phyloP scores from a whole-genome alignment of 805 yeast genomes.

The Candida golubevii region DNA sequence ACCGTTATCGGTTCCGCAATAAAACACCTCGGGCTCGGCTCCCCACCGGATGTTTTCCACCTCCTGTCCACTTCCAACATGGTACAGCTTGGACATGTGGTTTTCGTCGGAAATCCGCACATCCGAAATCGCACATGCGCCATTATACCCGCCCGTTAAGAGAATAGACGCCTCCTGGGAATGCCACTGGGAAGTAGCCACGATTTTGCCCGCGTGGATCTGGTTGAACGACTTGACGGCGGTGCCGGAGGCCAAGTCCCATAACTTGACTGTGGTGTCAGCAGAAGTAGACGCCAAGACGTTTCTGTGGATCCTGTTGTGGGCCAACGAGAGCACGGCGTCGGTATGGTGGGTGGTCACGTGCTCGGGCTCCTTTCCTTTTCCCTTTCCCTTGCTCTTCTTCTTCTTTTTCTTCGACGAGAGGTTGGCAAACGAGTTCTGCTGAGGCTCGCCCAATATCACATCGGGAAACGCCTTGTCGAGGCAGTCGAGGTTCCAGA shows the following conservation, averaged over 20 bases:
- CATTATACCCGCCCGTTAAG: slow-evolving; percentile 91
- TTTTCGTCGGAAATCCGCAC: slow-evolving; percentile 67
- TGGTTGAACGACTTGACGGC: slow-evolving; percentile 74
- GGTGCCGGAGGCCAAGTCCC: slow-evolving; percentile 77
- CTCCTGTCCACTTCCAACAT: slow-evolving; percentile 67
- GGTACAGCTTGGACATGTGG: slow-evolving; percentile 60
- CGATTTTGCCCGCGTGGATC: slow-evolving; percentile 75
- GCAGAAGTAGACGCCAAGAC: slow-evolving; percentile 94
- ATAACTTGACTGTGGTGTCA: slow-evolving; percentile 87
- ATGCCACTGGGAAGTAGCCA: slow-evolving; percentile 88
- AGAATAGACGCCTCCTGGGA: slow-evolving; percentile 58
- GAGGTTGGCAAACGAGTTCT: slow-evolving; percentile 36
- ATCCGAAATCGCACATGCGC: slow-evolving; percentile 76
- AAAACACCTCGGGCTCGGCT: slow-evolving; percentile 48
- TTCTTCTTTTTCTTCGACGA: slow-evolving; percentile 33
- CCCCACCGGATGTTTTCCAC: slow-evolving; percentile 80
- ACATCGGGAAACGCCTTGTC: slow-evolving; percentile 95
- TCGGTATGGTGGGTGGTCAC: slow-evolving; percentile 81
- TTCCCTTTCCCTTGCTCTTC: not conserved
- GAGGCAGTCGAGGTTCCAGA: slow-evolving; percentile 90
- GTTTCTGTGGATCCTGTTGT: slow-evolving; percentile 75
- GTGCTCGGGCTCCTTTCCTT: slow-evolving; percentile 44
- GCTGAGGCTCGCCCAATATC: slow-evolving; percentile 75
- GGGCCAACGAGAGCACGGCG: slow-evolving; percentile 84
- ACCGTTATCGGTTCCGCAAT: slow-evolving; percentile 91